Evolutionary conservation across 345 rosid genomes (phyloP).

Genomic region (Iberis pinnata): DNA sequence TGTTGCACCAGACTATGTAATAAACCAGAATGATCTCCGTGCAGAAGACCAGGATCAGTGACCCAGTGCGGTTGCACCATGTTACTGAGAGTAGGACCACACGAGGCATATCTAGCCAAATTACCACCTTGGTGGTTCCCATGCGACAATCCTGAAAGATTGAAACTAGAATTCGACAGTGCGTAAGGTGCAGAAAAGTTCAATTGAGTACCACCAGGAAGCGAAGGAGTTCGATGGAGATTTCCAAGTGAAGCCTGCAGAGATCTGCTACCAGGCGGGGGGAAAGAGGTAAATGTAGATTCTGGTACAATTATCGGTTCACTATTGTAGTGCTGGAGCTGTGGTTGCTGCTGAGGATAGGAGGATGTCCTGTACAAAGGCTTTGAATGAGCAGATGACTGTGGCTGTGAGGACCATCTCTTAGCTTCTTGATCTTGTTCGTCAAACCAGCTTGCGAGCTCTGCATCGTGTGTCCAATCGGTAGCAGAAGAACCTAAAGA

Average conservation of each 20-base stretch:
- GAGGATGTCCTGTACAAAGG: conserved; percentile 85
- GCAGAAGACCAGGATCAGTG: conserved; percentile 65
- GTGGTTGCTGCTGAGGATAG: conserved; percentile 72
- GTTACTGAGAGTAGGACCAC: conserved; percentile 67
- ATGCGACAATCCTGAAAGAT: conserved; percentile 53
- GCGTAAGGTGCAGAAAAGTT: conserved; percentile 54
- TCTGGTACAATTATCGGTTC: conserved; percentile 63
- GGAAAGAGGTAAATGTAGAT: conserved; percentile 75
- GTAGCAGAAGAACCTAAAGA: conserved; percentile 83
- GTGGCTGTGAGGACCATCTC: conserved; percentile 93
- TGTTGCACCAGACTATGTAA: conserved; percentile 63
- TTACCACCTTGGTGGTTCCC: conserved; percentile 62
- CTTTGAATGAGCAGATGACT: conserved; percentile 48
- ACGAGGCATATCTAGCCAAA: conserved; percentile 52
- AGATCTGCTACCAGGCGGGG: conserved; percentile 69
- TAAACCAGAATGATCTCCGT: conserved; percentile 65
- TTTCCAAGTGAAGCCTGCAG: conserved; percentile 51
- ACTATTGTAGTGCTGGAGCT: conserved; percentile 54
- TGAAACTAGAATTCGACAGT: conserved; percentile 50
- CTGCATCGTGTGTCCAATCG: conserved; percentile 85
- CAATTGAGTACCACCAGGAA: conserved; percentile 45
- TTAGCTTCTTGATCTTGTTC: conserved; percentile 62
- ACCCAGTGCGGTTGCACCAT: conserved; percentile 76
- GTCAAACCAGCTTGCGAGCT: conserved; percentile 58
- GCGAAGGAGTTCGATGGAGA: conserved; percentile 42